Conservation (phyloP, 345 rosid species). For the Trapa bicornis region DNA sequence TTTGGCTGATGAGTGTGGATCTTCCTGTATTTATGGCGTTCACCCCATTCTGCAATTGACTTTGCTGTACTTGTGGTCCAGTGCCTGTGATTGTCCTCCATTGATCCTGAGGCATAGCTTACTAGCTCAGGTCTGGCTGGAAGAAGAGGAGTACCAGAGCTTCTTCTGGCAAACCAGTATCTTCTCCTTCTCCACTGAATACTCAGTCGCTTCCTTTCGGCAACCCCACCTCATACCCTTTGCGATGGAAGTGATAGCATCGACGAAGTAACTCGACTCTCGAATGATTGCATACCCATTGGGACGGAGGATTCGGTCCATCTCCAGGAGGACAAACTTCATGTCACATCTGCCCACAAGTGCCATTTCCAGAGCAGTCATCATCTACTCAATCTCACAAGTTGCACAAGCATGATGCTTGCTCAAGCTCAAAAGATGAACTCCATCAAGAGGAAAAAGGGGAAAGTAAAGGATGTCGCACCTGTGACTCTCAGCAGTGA, state of each 20-base stretch:
- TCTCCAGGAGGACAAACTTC: slow-evolving; percentile 78
- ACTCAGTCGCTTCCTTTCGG: slow-evolving; percentile 65
- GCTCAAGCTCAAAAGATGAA: too few species aligned
- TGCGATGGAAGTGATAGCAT: slow-evolving; percentile 48
- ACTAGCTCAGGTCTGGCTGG: slow-evolving; percentile 20
- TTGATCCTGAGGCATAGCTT: background rate
- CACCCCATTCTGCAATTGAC: background rate
- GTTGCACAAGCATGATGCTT: background rate
- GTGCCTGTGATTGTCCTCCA: background rate
- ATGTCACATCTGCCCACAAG: slow-evolving; percentile 62
- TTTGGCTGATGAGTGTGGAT: background rate
- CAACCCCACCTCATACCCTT: slow-evolving; percentile 87
- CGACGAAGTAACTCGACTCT: slow-evolving; percentile 72
- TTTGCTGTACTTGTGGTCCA: background rate
- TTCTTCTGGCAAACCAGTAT: slow-evolving; percentile 83
- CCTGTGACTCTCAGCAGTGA: slow-evolving; percentile 89
- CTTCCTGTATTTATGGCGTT: background rate
- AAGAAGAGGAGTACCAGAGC: slow-evolving; percentile 60
- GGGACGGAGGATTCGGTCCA: slow-evolving; percentile 87
- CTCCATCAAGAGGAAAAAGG: background rate
- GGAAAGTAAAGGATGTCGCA: slow-evolving; percentile 15
- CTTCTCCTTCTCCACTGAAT: slow-evolving; percentile 58
- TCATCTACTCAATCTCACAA: background rate
- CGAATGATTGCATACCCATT: slow-evolving; percentile 58
- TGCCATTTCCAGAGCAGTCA: background rate